These are phyloP conservation scores for Venturiaceae sp. DNA, from an alignment of 2,329 filamentous ascomycete genomes.

Conservation along the genomic window DNA sequence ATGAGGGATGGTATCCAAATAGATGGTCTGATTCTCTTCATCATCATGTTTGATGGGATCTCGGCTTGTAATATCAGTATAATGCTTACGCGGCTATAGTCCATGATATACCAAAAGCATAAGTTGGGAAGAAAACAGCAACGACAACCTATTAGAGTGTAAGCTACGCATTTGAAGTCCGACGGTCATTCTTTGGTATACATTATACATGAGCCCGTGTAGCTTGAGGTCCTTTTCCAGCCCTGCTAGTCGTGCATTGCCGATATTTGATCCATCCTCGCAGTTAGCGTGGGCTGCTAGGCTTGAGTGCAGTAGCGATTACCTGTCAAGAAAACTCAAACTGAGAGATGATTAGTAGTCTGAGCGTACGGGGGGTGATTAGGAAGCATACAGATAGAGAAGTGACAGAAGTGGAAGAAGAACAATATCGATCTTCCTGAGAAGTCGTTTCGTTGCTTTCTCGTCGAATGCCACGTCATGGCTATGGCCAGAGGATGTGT, in stretches of 20 bases:
- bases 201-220: slow-evolving; percentile 5
- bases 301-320: neutral
- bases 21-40: slow-evolving; percentile 4
- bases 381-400: neutral
- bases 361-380: no score
- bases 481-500: neutral
- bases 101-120: neutral
- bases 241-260: slow-evolving; percentile 6
- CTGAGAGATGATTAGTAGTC: neutral
- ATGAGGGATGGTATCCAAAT: slow-evolving; percentile 5
- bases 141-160: neutral
- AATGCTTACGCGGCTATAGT: neutral
- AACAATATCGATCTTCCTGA: slow-evolving; percentile 2
- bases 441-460: slow-evolving; percentile 1
- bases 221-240: slow-evolving; percentile 6
- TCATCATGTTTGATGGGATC: slow-evolving; percentile 5
- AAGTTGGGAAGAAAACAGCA: neutral
- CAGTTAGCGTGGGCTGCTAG: slow-evolving; percentile 52
- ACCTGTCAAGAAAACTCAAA: slow-evolving; percentile 2
- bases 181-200: neutral
- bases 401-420: slow-evolving; percentile 1
- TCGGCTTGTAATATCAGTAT: neutral
- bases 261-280: slow-evolving; percentile 4
- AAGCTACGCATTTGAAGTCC: neutral
- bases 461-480: neutral